These are phyloP conservation scores for Phytophthora ramorum DNA, from an alignment of 352 stramenopile species.

Conservation along the genomic window DNA sequence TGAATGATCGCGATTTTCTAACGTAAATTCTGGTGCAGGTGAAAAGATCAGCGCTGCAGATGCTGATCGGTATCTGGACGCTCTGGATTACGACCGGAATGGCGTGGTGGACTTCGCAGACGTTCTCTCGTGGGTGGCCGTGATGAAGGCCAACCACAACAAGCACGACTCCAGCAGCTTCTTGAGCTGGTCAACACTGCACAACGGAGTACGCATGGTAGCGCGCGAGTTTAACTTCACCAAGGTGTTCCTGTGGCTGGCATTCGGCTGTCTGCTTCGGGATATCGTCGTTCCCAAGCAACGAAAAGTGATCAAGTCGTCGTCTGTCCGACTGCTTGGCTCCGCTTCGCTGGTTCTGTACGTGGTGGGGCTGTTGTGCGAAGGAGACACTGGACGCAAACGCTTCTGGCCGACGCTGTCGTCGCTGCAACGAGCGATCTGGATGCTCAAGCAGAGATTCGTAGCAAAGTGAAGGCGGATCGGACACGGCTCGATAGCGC, in stretches of 20 bases:
- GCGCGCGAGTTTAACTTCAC: conserved; percentile 20
- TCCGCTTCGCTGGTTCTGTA: conserved; percentile 39
- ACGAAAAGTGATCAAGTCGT: conserved; percentile 44
- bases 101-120: conserved; percentile 79
- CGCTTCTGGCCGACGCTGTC: conserved; percentile 10
- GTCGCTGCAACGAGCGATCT: conserved; percentile 5
- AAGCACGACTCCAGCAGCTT: conserved; percentile 24
- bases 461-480: conserved; percentile 6
- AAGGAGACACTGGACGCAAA: conserved; percentile 12
- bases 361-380: conserved; percentile 25
- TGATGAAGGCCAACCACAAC: conserved; percentile 76
- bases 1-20: not conserved
- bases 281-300: conserved; percentile 46
- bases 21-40: conserved; percentile 36
- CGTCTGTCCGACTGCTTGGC: conserved; percentile 31
- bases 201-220: conserved; percentile 20
- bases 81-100: conserved; percentile 79
- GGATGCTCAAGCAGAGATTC: conserved; percentile 17
- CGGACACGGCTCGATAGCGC: not conserved
- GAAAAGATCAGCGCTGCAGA: conserved; percentile 59
- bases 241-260: conserved; percentile 40
- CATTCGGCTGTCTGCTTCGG: conserved; percentile 41
- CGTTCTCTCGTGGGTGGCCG: conserved; percentile 76
- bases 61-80: conserved; percentile 67
- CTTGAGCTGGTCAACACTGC: conserved; percentile 24